Base-by-base conservation (phyloP, 768 basidiomycete species). In the Boletellus ananiceps region DNA sequence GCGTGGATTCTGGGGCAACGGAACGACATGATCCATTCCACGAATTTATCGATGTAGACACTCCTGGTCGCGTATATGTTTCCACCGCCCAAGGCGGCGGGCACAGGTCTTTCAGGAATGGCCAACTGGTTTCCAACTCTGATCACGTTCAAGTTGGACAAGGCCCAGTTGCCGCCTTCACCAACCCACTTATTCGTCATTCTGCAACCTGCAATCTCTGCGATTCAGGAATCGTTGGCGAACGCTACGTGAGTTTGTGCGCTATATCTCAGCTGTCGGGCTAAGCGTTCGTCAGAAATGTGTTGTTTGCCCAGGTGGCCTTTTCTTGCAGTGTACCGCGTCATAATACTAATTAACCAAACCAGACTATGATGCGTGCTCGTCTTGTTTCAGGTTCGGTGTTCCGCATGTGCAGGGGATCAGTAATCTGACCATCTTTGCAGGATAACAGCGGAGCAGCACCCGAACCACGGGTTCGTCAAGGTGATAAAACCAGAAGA, bases 191-290 rank as follows among this genome's bases (percentile, higher is more conserved):
- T 21, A 70, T 70, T n/a, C 58, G 69, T 23, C 91, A 93, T 62
- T 62, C 67, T 52, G 88, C 88, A 6, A 76, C 66, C 9, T 94
- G 92, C 68, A 79, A 93, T 62, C 62, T 92, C 21, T 94, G 92
- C 58, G 82, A 86, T 53, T 83, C 81, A 1, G 65, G 72, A 2
- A 87, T 94, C 56, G 56, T 66, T 23, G 92, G 91, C 2, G 71
- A 74, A 39, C 81, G 92, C 39, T 93, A 80, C 71, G 87, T 91
- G 60, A 68, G 86, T 56, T 15, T 45, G 42, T 8, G 29, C 44
- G 25, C 1, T 14, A 29, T n/a, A 44, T 43, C 29, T 47, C 29
- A 37, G 41, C 23, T 38, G 23, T 29, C 23, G 44, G 19, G 42
- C 14, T 54, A 49, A 46, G 45, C 5, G 9, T 38, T n/a, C 36